phyloP scores from a whole-genome alignment of 2,329 filamentous ascomycete species.

The Emmonsia crescens region DNA sequence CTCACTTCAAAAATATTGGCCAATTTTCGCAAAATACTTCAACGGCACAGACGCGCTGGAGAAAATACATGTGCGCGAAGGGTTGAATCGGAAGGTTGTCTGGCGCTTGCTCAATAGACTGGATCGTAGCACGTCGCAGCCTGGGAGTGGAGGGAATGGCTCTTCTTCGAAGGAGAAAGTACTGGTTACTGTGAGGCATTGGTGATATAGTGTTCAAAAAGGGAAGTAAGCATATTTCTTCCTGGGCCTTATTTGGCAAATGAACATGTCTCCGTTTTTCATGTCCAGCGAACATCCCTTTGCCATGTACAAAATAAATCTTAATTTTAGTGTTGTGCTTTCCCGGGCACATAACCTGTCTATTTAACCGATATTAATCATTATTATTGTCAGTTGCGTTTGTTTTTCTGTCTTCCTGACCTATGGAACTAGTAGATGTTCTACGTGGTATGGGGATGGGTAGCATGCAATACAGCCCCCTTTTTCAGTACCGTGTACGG shows the following conservation, averaged over 20 bases:
- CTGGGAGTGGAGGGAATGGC: conserved; percentile 16
- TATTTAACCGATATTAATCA: not conserved
- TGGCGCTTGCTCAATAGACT: conserved; percentile 49
- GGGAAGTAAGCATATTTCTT: not conserved
- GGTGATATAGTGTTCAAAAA: conserved; percentile 35
- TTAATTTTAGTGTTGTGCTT: not conserved
- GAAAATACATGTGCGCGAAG: conserved; percentile 73
- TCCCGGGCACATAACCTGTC: not conserved
- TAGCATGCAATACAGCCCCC: not conserved
- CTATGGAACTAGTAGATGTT: not conserved
- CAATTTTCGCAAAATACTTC: conserved; percentile 69
- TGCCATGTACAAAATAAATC: no score
- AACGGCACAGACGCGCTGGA: conserved; percentile 79
- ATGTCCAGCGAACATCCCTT: not conserved
- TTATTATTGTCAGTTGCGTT: not conserved
- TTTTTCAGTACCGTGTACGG: not conserved
- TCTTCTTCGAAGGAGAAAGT: conserved; percentile 28
- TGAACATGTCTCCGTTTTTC: not conserved
- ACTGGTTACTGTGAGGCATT: conserved; percentile 57
- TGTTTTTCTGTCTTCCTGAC: not conserved
- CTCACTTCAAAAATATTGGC: conserved; percentile 54
- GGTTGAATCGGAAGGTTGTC: conserved; percentile 65
- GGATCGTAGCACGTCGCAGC: conserved; percentile 47
- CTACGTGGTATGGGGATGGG: not conserved
- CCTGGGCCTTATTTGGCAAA: not conserved